Percentiles rank a stretch among this genome's conserved stretches.
phyloP scores from a whole-genome alignment of 495 filamentous ascomycete genomes.

The Penicillium coffeae region DNA sequence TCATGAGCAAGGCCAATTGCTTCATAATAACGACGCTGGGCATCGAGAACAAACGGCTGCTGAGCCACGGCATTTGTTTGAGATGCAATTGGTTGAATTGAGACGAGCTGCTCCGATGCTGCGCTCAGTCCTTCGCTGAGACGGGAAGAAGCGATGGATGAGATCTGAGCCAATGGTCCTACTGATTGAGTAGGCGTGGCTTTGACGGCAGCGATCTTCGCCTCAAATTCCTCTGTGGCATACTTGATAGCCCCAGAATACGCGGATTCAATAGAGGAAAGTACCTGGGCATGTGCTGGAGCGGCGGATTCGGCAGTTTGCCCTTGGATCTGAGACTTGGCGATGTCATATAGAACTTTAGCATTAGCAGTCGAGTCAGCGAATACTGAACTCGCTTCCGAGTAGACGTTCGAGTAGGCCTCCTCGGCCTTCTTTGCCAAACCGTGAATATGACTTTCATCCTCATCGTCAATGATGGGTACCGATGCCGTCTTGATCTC shows the following conservation, averaged over 20 bases:
- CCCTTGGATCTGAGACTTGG: conserved; percentile 59
- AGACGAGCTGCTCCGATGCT: conserved; percentile 63
- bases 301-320: conserved; percentile 65
- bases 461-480: conserved; percentile 47
- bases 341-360: conserved; percentile 60
- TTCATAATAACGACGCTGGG: conserved; percentile 71
- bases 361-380: conserved; percentile 56
- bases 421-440: conserved; percentile 49
- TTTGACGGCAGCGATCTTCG: conserved; percentile 12
- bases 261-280: conserved; percentile 62
- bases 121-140: conserved; percentile 59
- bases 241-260: conserved; percentile 63
- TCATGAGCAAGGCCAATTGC: conserved; percentile 73
- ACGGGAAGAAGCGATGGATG: conserved; percentile 61
- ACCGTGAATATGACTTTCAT: conserved; percentile 45
- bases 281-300: conserved; percentile 56
- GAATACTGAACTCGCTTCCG: conserved; percentile 57
- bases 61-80: conserved; percentile 52
- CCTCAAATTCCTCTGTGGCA: conserved; percentile 54
- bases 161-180: conserved; percentile 52
- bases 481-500: conserved; percentile 13
- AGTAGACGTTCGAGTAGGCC: conserved; percentile 46
- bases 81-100: conserved; percentile 54
- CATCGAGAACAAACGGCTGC: conserved; percentile 55
- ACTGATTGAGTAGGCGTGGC: conserved; percentile 41